Base-by-base conservation (phyloP, 176 grass and related monocot species). In the Carex scoparia region DNA sequence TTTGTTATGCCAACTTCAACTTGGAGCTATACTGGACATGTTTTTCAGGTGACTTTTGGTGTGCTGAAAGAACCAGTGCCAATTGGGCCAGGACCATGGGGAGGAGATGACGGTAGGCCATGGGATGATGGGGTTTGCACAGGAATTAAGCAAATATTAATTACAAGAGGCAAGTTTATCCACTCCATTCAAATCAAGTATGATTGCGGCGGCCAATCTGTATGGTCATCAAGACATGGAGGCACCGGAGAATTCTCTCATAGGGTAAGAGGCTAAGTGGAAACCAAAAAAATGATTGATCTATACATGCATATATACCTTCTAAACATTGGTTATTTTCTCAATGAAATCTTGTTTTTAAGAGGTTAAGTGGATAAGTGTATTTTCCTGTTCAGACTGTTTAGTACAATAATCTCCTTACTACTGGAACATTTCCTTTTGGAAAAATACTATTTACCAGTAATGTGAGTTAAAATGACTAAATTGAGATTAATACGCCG, bases 101-200 rank as follows among this genome's bases (percentile, higher is more conserved):
- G 95, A 63, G 96, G 93, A 35, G 87, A 99, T 5, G 90, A 93
- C 53, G 93, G 93, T 51, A 90, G 79, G 69, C 93, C 89, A 46
- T 99, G 96, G 91, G 93, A 99, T 5, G 91, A 95, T 11, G 96
- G 91, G 31, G 93, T 99, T 8, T 94, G 91, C 88, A 91, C 93
- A 1, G 91, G 93, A 12, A 84, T 95, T 38, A 99, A 95, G 54
- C 96, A 99, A 14, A 86, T 95, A 31, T 92, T 92, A 82, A 87
- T 99, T 61, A 93, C 55, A 79, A 90, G 91, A 37, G 76, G 48
- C 40, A 86, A 94, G 44, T 85, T 89, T 83, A 89, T 99, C 16
- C 87, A 91, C 16, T 95, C 93, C 15, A 85, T 99, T 65, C 96
- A 95, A 70, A 94, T 99, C 40, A 91, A 98, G 91, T 98, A 99